phyloP scores from a whole-genome alignment of 2,329 filamentous ascomycete genomes.

The Lecanoromycetidae sp. region DNA sequence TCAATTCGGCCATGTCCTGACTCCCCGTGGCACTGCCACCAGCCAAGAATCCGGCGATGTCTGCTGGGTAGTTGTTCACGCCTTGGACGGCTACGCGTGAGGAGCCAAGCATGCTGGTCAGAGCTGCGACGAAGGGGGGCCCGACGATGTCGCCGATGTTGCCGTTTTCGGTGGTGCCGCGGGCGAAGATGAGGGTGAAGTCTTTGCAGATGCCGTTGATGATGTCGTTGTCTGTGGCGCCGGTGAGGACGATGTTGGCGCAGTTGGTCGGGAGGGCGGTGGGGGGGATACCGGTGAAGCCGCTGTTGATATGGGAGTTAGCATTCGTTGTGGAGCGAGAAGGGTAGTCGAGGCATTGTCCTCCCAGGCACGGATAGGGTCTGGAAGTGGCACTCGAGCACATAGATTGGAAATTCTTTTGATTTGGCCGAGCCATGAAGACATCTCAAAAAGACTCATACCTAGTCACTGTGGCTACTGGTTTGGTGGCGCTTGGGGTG shows the following conservation, averaged over 20 bases:
- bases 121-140: conserved; percentile 38
- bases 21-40: conserved; percentile 36
- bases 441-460: neutral
- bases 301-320: neutral
- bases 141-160: conserved; percentile 41
- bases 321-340: no score
- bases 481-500: neutral
- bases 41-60: conserved; percentile 30
- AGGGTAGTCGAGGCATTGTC: no score
- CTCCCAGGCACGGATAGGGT: no score
- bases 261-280: conserved; percentile 1
- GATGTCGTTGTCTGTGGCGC: conserved; percentile 18
- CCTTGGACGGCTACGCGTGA: conserved; percentile 41
- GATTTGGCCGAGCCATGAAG: no score
- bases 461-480: neutral
- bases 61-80: conserved; percentile 38
- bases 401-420: no score
- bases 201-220: conserved; percentile 29
- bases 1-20: conserved; percentile 32
- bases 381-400: no score
- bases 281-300: conserved; percentile 7
- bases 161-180: conserved; percentile 41
- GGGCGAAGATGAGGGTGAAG: conserved; percentile 45
- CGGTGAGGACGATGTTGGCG: neutral
- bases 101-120: conserved; percentile 32